Conservation (phyloP, 2,329 filamentous ascomycete genomes). For the Penicillium concentricum region DNA sequence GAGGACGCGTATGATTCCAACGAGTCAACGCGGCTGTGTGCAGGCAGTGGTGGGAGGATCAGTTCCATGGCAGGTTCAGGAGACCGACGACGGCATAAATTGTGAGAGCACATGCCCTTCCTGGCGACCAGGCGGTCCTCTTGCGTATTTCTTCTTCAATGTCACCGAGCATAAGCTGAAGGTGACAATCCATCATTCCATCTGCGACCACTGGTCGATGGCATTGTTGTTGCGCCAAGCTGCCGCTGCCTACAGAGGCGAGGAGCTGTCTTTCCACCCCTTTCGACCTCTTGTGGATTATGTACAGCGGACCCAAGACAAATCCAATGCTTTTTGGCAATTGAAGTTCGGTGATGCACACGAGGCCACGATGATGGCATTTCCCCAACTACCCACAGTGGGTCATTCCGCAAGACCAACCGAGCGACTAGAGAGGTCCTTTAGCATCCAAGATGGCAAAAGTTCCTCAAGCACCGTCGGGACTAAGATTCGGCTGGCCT, state of each 20-base stretch:
- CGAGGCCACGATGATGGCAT: background rate
- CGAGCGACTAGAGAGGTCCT: background rate
- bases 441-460: background rate
- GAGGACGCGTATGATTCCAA: constrained; percentile 14
- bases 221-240: constrained; percentile 13
- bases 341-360: background rate
- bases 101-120: background rate
- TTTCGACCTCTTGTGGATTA: constrained; percentile 18
- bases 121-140: constrained; percentile 1
- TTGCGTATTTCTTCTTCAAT: constrained; percentile 9
- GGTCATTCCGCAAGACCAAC: constrained; percentile 4
- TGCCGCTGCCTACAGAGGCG: constrained; percentile 11
- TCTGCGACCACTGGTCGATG: constrained; percentile 23
- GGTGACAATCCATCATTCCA: constrained; percentile 15
- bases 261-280: constrained; percentile 2
- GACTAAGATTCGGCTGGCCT: constrained; percentile 13
- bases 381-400: background rate
- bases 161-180: background rate
- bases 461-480: background rate
- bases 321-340: background rate
- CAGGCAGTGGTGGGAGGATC: constrained; percentile 11
- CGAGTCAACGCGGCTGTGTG: constrained; percentile 5
- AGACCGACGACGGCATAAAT: background rate
- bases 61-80: constrained; percentile 5
- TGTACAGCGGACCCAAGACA: background rate